Base-by-base conservation (phyloP, 495 filamentous ascomycete genomes). In the Monascus purpureus region DNA sequence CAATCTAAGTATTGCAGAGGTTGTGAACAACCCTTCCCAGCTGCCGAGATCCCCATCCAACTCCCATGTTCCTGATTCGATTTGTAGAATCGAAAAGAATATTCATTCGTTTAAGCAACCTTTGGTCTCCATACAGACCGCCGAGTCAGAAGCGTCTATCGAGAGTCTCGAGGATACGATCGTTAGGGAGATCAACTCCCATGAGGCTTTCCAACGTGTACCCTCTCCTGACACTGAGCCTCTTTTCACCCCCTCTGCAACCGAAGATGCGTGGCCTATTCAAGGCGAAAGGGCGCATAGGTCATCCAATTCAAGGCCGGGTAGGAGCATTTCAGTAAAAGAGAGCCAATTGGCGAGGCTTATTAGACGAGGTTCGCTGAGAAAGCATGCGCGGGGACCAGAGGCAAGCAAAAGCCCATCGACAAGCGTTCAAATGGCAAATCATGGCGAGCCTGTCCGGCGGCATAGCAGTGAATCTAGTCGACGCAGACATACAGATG, bases 81-180 rank as follows among this genome's bases (percentile, higher is more conserved):
- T 38, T 18, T 39, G 45, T 14, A 59, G 58, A 29, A 41, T 52
- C 14, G 51, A 53, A 3, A 59, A 65, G 29, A 57, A 63, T 28
- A 63, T 65, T 57, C 53, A 57, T 19, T 39, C 63, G 33, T 61
- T 65, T 37, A 56, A 42, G 33, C 52, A 61, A 34, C 54, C 59
- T 2, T 61, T 54, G 26, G 35, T 38, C 18, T 50, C 57, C 5
- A 50, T 40, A 2, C 50, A 50, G 13, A 40, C 36, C n/a, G 16
- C 55, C 6, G 53, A 47, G 13, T 32, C 52, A 5, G 48, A 61
- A 27, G 52, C 61, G 6, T 61, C 59, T 1, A 62, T 57, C 23
- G 61, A 65, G 39, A 53, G 53, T 11, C 41, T 65, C 7, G 59
- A 65, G 33, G 61, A 65, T 42, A 56, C 59, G 22, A 65, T 65